phyloP scores from a whole-genome alignment of 345 rosid species.

The Eucalyptus pumila region DNA sequence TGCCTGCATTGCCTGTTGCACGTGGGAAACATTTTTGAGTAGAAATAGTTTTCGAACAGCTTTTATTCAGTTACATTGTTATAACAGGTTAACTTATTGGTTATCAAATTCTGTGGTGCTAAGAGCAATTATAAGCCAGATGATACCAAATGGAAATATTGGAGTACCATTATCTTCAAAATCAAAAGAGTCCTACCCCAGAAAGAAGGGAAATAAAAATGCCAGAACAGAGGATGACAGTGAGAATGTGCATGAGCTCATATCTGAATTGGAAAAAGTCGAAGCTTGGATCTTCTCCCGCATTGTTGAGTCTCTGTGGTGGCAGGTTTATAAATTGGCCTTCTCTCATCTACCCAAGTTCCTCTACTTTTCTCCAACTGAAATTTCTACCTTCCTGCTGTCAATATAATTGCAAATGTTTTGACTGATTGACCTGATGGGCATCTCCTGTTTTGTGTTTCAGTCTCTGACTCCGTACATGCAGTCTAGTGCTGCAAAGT shows the following conservation, averaged over 20 bases:
- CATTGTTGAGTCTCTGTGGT: slow-evolving; percentile 86
- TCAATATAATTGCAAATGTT: neutral
- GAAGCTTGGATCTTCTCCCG: slow-evolving; percentile 95
- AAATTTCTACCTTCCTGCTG: neutral
- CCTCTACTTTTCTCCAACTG: neutral
- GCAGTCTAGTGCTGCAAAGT: slow-evolving; percentile 51
- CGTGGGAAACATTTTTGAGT: neutral
- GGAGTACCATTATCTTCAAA: slow-evolving; percentile 21
- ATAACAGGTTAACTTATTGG: slow-evolving; percentile 88
- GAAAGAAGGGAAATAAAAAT: slow-evolving; percentile 25
- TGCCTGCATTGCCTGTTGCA: neutral
- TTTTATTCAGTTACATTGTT: neutral
- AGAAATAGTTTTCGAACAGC: neutral
- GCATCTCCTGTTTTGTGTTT: slow-evolving; percentile 5
- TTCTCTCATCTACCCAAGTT: neutral
- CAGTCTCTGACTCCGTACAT: slow-evolving; percentile 92
- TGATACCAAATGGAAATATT: slow-evolving; percentile 12
- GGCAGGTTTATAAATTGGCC: slow-evolving; percentile 58
- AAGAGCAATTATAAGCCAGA: slow-evolving; percentile 57
- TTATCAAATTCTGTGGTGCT: slow-evolving; percentile 69
- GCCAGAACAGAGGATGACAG: slow-evolving; percentile 15
- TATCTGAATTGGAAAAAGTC: slow-evolving; percentile 59
- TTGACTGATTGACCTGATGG: neutral
- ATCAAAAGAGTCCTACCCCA: slow-evolving; percentile 35
- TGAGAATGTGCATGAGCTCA: slow-evolving; percentile 44